Evolutionary conservation across 495 filamentous ascomycete genomes (phyloP), one percentile per base, ranked within the genome.

Genomic region (Parachaetomium inaequale): DNA sequence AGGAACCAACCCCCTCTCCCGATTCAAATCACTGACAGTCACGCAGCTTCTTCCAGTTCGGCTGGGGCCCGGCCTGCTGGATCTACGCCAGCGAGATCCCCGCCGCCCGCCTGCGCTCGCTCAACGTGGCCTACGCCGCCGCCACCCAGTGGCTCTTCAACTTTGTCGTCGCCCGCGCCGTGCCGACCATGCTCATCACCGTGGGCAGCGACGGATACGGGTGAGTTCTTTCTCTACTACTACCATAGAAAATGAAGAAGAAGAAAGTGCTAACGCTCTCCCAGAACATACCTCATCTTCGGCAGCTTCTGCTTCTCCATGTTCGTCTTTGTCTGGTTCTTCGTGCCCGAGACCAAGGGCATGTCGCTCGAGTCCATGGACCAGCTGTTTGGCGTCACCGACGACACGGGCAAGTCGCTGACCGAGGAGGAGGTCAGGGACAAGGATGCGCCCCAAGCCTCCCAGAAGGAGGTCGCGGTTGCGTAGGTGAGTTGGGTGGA

Each of bases 1-100:
- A n/a, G n/a, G n/a, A n/a, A 3, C 25, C 45, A 19, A 12, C n/a
- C 12, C 40, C 40, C 15, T 38, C 36, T 11, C 12, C 36, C 36
- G 12, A 47, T 5, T n/a, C 28, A 50, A 3, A 17, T 38, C 32
- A 25, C 29, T 21, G 17, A 49, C n/a, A 38, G 15, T 23, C 52
- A 49, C 36, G 19, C 53, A 74, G 72, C 3, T 88, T 88, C 78
- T 90, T 89, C 79, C 87, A 89, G 58, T 89, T 90, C 69, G 87
- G 88, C 43, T 91, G 88, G 88, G 89, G 89, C 0, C 89, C 89
- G 0, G 85, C 87, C 28, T 90, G 87, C 72, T 91, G 88, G 89
- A 90, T 88, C 58, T 88, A 87, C 64, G 84, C 88, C 40, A 82
- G 80, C 12, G 87, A 92, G 78, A 91, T 93, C 67, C 88, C 88